phyloP scores from a whole-genome alignment of 75 land plant species.

The Cunninghamia lanceolata region DNA sequence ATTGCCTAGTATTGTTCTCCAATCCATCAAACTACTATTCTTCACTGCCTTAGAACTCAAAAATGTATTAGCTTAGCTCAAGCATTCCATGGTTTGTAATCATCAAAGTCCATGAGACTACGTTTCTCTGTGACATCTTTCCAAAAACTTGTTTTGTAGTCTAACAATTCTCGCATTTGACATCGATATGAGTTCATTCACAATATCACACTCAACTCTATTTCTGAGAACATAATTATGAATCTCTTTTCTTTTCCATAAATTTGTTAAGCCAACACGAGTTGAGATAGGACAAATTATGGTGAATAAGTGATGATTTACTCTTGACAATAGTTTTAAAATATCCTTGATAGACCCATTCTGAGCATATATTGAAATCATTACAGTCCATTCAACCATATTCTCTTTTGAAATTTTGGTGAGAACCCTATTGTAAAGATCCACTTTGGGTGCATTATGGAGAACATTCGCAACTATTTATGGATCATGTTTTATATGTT shows the following conservation, averaged over 20 bases:
- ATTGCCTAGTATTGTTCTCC: too few species aligned
- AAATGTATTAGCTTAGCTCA: too few species aligned
- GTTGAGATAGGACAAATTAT: slow-evolving; percentile 36
- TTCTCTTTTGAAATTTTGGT: slow-evolving; percentile 26
- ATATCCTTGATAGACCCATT: slow-evolving; percentile 28
- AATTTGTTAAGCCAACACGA: slow-evolving; percentile 18
- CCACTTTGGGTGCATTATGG: background rate
- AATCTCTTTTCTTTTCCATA: background rate
- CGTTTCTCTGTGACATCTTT: too few species aligned
- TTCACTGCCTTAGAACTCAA: too few species aligned
- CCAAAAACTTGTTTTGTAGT: too few species aligned
- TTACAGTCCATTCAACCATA: slow-evolving; percentile 43
- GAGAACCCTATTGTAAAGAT: background rate
- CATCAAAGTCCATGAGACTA: too few species aligned
- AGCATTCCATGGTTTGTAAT: too few species aligned
- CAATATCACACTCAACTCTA: too few species aligned
- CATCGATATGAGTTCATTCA: too few species aligned
- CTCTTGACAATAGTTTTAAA: slow-evolving; percentile 15
- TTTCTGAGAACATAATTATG: background rate
- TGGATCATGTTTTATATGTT: background rate
- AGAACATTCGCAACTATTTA: background rate
- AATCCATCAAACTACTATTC: too few species aligned
- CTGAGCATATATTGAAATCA: slow-evolving; percentile 34
- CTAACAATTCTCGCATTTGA: too few species aligned
- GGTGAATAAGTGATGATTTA: slow-evolving; percentile 20